Evolutionary conservation across 1,284 basidiomycete genomes (phyloP).

Genomic region (Psilocybe mexicana): DNA sequence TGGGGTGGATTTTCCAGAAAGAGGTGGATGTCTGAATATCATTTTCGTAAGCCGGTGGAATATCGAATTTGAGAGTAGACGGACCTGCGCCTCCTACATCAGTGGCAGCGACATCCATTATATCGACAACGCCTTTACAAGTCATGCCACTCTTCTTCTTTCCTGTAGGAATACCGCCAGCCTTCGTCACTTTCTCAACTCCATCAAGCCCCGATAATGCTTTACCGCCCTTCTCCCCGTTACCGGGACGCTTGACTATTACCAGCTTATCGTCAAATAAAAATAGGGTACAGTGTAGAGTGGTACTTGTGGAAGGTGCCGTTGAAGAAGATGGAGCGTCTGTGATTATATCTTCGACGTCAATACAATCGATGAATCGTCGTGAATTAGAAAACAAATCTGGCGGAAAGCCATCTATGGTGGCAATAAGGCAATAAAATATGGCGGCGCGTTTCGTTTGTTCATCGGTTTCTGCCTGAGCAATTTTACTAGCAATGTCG

Average conservation of each 20-base stretch:
- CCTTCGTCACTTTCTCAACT: conserved; percentile 73
- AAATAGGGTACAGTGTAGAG: conserved; percentile 87
- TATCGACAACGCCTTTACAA: conserved; percentile 85
- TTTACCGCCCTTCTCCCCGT: conserved; percentile 72
- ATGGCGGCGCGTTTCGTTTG: conserved; percentile 88
- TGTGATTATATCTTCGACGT: conserved; percentile 82
- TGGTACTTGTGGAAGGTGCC: conserved; percentile 41
- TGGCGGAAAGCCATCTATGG: conserved; percentile 91
- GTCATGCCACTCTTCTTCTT: conserved; percentile 81
- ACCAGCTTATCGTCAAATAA: conserved; percentile 95
- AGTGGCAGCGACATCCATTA: conserved; percentile 81
- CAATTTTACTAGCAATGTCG: conserved; percentile 88
- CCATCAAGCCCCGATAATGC: conserved; percentile 85
- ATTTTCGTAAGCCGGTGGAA: conserved; percentile 4
- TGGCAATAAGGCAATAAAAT: conserved; percentile 83
- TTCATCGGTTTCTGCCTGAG: conserved; percentile 90
- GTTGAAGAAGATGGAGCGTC: conserved; percentile 48
- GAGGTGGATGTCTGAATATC: conserved; percentile 73
- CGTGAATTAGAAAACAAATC: conserved; percentile 85
- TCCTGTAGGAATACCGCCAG: conserved; percentile 52
- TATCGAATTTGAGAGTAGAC: conserved; percentile 24
- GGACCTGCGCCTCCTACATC: conserved; percentile 84
- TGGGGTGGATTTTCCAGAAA: conserved; percentile 79
- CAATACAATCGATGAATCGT: conserved; percentile 90
- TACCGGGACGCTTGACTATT: conserved; percentile 84